Evolutionary conservation across 805 yeast species (phyloP).

Genomic region (Metschnikowia aberdeeniae): DNA sequence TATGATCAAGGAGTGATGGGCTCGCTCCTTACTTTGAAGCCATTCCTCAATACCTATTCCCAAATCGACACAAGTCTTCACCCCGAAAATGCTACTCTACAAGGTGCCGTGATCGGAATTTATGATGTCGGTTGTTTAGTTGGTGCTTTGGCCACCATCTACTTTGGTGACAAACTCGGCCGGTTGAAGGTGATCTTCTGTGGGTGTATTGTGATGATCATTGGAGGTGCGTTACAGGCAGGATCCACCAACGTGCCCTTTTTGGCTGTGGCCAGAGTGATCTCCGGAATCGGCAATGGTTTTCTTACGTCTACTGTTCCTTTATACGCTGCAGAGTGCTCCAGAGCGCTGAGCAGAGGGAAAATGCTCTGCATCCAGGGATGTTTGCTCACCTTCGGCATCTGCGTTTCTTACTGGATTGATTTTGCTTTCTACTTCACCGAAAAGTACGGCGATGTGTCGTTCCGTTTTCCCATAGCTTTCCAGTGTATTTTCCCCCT

Average conservation of each 20-base stretch:
- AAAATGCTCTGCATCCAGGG: conserved; percentile 29
- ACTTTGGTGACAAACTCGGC: conserved; percentile 21
- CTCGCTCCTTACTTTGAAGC: conserved; percentile 19
- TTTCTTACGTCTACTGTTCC: conserved; percentile 35
- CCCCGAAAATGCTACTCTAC: conserved; percentile 15
- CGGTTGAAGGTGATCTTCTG: conserved; percentile 20
- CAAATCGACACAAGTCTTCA: conserved; percentile 15
- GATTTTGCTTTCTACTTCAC: conserved; percentile 33
- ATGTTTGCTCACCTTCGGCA: conserved; percentile 22
- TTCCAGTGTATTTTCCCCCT: conserved; percentile 26
- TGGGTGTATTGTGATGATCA: conserved; percentile 19
- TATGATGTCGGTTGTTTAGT: conserved; percentile 23
- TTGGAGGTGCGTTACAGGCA: conserved; percentile 24
- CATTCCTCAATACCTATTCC: conserved; percentile 18
- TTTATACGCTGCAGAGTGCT: conserved; percentile 34
- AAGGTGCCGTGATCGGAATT: conserved; percentile 21
- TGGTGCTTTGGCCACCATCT: conserved; percentile 20
- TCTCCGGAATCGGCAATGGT: conserved; percentile 34
- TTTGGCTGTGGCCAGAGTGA: conserved; percentile 31
- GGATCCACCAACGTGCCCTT: conserved; percentile 20
- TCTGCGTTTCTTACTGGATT: conserved; percentile 34
- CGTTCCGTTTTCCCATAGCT: conserved; percentile 35
- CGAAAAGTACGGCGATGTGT: conserved; percentile 17
- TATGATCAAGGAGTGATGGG: conserved; percentile 42
- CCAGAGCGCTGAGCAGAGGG: conserved; percentile 32